phyloP scores from a whole-genome alignment of 345 rosid species.

The Brassica juncea region DNA sequence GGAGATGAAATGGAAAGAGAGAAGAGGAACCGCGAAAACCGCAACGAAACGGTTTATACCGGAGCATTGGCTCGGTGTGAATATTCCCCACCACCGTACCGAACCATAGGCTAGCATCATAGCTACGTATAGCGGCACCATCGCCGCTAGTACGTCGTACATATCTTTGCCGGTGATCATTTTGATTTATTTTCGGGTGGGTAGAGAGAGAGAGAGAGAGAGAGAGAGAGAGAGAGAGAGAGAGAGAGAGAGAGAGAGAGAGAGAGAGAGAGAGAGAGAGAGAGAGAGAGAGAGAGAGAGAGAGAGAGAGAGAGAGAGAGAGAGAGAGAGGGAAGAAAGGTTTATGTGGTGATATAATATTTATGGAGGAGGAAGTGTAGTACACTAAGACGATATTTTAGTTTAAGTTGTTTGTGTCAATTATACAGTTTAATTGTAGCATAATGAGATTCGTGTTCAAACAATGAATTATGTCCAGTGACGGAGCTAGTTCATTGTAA shows the following conservation, averaged over 20 bases:
- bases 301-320: too few relatives aligned
- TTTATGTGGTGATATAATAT: slow-evolving; percentile 8
- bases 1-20: slow-evolving; percentile 86
- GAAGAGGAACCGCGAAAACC: slow-evolving; percentile 78
- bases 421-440: not conserved
- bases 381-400: not conserved
- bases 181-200: slow-evolving; percentile 16
- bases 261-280: too few relatives aligned
- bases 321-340: not conserved
- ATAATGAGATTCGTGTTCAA: slow-evolving; percentile 29
- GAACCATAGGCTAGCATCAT: slow-evolving; percentile 88
- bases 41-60: slow-evolving; percentile 90
- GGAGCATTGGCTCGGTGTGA: slow-evolving; percentile 82
- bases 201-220: not conserved
- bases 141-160: slow-evolving; percentile 78
- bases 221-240: not conserved
- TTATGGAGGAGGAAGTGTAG: slow-evolving; percentile 36
- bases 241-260: too few relatives aligned
- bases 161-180: slow-evolving; percentile 79
- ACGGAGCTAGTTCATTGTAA: too few relatives aligned
- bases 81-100: slow-evolving; percentile 90
- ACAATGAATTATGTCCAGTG: slow-evolving; percentile 6
- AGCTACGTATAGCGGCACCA: slow-evolving; percentile 87
- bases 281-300: too few relatives aligned
- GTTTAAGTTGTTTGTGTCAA: slow-evolving; percentile 1